These are phyloP conservation scores for Sarocladium oryzae DNA, from an alignment of 2,329 filamentous ascomycete species.

Conservation along the genomic window DNA sequence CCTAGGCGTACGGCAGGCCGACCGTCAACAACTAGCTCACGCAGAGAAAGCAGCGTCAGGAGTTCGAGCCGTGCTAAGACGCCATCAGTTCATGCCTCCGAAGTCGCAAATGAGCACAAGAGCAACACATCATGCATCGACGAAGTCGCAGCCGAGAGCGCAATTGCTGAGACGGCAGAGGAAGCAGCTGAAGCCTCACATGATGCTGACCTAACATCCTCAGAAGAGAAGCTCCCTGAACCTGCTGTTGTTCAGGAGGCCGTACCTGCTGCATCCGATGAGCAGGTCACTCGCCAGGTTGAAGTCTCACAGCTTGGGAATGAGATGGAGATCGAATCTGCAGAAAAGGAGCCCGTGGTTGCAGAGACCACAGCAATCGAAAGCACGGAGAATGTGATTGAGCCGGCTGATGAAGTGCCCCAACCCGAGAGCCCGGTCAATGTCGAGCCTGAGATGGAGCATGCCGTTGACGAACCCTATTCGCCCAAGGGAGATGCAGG, in stretches of 20 bases:
- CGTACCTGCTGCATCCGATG: too few relatives aligned
- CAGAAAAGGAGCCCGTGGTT: background rate
- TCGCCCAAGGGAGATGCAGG: constrained; percentile 8
- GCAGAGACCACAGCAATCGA: constrained; percentile 12
- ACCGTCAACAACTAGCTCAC: constrained; percentile 15
- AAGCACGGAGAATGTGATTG: constrained; percentile 13
- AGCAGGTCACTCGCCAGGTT: too few relatives aligned
- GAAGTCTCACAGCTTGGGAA: too few relatives aligned
- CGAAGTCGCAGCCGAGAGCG: constrained; percentile 6
- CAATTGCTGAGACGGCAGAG: constrained; percentile 14
- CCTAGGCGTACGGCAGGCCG: constrained; percentile 27
- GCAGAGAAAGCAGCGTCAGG: constrained; percentile 19
- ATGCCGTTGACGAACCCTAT: background rate
- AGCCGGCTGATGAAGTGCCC: constrained; percentile 14
- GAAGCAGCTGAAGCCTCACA: constrained; percentile 15
- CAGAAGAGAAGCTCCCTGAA: constrained; percentile 9
- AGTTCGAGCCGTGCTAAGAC: constrained; percentile 18
- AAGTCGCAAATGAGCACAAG: background rate
- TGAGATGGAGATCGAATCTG: too few relatives aligned
- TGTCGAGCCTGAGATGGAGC: constrained; percentile 10
- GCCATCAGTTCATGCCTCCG: constrained; percentile 4
- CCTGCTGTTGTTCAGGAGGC: background rate
- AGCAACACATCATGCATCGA: background rate
- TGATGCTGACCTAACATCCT: constrained; percentile 10
- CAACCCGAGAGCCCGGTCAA: constrained; percentile 9